Base-by-base conservation (phyloP, 1,284 basidiomycete species). In the Malassezia slooffiae region DNA sequence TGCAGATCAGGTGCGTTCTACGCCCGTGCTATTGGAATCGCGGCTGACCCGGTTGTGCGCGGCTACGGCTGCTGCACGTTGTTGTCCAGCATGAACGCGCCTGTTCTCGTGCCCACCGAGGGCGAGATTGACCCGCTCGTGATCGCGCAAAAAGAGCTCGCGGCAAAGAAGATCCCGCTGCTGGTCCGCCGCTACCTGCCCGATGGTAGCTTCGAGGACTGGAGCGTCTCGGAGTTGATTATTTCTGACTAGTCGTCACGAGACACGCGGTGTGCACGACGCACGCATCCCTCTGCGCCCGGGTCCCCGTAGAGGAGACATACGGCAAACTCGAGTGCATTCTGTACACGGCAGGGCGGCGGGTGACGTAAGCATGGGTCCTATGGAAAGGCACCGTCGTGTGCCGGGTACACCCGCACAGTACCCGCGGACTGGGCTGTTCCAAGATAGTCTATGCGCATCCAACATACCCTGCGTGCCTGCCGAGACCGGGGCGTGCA, bases 1-100 rank as follows among this genome's bases (percentile, higher is more conserved):
- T 99, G 59, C 93, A 99, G 71, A 97, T 99, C 58, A 95, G 88
- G 91, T 93, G 64, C 61, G 80, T 74, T 17, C 9, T 16, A 11
- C n/a, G 3, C 4, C 23, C 13, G 6, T n/a, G 10, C 20, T 31
- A 11, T 13, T 1, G 7, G 27, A 15, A 29, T 13, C 2, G 17
- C 16, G 15, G 12, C 27, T 34, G 31, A 44, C 28, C 21, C 21
- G 16, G 5, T 26, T n/a, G 21, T 15, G 26, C 22, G 26, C 13
- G 34, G 11, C 17, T 36, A 10, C 26, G 21, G 8, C 8, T 7
- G 9, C 26, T 16, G 13, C 31, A 34, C 16, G 16, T 24, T 34
- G 29, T 23, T 15, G 23, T 17, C 26, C 50, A 65, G 62, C 22
- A 67, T 67, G 65, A 67, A 67, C 48, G 65, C 65, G 3, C 65